phyloP scores from a whole-genome alignment of 2,329 filamentous ascomycete species.

The Penicillium sp. region DNA sequence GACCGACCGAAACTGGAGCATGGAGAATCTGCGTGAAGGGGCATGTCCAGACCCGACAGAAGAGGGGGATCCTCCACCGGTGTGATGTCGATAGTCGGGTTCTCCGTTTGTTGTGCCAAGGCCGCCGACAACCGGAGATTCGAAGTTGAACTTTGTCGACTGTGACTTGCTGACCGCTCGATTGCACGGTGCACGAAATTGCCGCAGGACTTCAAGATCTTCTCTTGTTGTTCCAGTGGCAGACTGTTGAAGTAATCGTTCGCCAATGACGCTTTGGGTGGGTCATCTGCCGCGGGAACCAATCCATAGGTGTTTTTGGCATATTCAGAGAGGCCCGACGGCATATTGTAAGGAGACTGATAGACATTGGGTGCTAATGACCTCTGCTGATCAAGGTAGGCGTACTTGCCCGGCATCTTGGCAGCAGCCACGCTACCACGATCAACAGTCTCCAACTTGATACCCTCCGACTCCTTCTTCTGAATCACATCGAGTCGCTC shows the following conservation, averaged over 20 bases:
- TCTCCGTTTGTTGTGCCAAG: slow-evolving; percentile 41
- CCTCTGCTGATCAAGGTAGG: slow-evolving; percentile 42
- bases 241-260: slow-evolving; percentile 44
- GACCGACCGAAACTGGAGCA: slow-evolving; percentile 45
- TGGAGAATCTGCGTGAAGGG: slow-evolving; percentile 44
- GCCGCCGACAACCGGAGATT: slow-evolving; percentile 41
- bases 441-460: slow-evolving; percentile 35
- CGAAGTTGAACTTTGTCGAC: slow-evolving; percentile 38
- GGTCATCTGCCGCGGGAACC: slow-evolving; percentile 33
- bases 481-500: slow-evolving; percentile 41
- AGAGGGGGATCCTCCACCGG: slow-evolving; percentile 39
- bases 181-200: slow-evolving; percentile 42
- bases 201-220: slow-evolving; percentile 45
- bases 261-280: slow-evolving; percentile 41
- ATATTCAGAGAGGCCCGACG: slow-evolving; percentile 44
- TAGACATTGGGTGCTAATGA: slow-evolving; percentile 41
- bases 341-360: slow-evolving; percentile 46
- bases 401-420: slow-evolving; percentile 40
- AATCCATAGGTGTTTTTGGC: slow-evolving; percentile 42
- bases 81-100: slow-evolving; percentile 45
- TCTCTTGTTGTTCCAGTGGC: slow-evolving; percentile 42
- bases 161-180: slow-evolving; percentile 38
- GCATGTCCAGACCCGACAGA: slow-evolving; percentile 38
- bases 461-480: slow-evolving; percentile 38
- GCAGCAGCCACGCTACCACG: slow-evolving; percentile 31